Conservation (phyloP, 768 basidiomycete genomes). For the Grammothele lineata region DNA sequence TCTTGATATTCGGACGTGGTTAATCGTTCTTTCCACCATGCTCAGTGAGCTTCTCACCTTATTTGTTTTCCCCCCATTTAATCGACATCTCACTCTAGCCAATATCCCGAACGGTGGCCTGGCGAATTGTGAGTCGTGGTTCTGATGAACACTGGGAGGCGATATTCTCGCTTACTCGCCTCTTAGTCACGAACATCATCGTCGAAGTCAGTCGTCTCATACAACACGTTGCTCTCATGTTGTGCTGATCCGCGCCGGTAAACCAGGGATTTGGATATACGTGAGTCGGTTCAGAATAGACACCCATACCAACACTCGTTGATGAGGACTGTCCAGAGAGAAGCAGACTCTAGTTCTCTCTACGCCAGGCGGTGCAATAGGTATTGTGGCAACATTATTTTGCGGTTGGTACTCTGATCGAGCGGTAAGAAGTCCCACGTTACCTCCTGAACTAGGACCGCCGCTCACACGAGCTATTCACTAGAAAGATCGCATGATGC, state of each 20-base stretch:
- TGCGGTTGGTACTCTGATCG: slow-evolving; percentile 66
- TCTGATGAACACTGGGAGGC: too few relatives aligned
- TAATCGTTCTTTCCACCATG: slow-evolving; percentile 58
- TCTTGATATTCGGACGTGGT: slow-evolving; percentile 55
- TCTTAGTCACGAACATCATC: slow-evolving; percentile 54
- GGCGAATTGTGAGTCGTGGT: slow-evolving; percentile 51
- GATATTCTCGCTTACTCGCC: too few relatives aligned
- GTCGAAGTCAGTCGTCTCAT: slow-evolving; percentile 38
- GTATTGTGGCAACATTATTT: slow-evolving; percentile 41
- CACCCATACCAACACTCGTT: too few relatives aligned
- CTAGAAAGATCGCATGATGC: slow-evolving; percentile 60
- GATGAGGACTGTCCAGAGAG: slow-evolving; percentile 33
- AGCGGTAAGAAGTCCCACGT: slow-evolving; percentile 34
- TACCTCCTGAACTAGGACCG: too few relatives aligned
- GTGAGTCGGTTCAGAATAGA: too few relatives aligned
- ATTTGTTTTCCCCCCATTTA: neutral
- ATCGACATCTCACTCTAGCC: slow-evolving; percentile 30
- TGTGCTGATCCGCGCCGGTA: too few relatives aligned
- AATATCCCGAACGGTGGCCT: slow-evolving; percentile 67
- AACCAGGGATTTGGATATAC: slow-evolving; percentile 58
- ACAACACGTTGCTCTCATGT: too few relatives aligned
- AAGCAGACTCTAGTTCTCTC: slow-evolving; percentile 58
- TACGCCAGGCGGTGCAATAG: slow-evolving; percentile 52
- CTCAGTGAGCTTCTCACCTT: slow-evolving; percentile 39
- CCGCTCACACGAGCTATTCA: too few relatives aligned